These are phyloP conservation scores for Stipa capillata DNA, from an alignment of 176 grass and related monocot species.

Conservation along the genomic window DNA sequence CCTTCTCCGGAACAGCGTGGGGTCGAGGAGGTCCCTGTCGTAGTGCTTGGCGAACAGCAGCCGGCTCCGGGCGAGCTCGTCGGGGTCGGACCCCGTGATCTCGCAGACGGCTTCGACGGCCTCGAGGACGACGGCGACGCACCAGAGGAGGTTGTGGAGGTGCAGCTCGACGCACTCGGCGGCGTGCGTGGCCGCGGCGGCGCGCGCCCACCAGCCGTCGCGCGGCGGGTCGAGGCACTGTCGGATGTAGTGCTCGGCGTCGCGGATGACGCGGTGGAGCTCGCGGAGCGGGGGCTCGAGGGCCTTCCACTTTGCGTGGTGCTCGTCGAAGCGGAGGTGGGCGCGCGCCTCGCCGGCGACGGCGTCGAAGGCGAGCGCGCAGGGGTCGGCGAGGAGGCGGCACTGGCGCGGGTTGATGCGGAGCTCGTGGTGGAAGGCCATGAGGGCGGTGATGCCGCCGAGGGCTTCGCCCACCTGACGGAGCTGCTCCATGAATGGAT, in stretches of 20 bases:
- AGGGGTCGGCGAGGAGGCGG: constrained; percentile 58
- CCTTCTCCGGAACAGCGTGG: constrained; percentile 48
- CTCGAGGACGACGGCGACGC: constrained; percentile 68
- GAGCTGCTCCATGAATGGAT: constrained; percentile 65
- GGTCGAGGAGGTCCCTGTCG: constrained; percentile 57
- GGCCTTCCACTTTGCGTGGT: constrained; percentile 58
- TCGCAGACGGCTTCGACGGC: constrained; percentile 51
- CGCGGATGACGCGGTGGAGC: constrained; percentile 63
- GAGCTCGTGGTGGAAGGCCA: constrained; percentile 70
- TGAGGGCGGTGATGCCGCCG: constrained; percentile 59
- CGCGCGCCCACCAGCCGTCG: constrained; percentile 61
- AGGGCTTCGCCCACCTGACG: constrained; percentile 75
- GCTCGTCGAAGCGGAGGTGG: constrained; percentile 57
- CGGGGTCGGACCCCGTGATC: constrained; percentile 26
- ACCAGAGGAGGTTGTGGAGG: constrained; percentile 72
- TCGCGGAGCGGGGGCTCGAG: constrained; percentile 66
- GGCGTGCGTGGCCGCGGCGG: constrained; percentile 31
- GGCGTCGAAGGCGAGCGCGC: constrained; percentile 50
- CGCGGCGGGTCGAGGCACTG: constrained; percentile 62
- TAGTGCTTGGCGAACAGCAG: constrained; percentile 52
- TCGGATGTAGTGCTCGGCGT: constrained; percentile 53
- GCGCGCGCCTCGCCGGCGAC: constrained; percentile 43
- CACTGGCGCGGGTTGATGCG: constrained; percentile 82
- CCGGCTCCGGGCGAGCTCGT: constrained; percentile 30
- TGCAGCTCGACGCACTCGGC: constrained; percentile 63